Evolutionary conservation across 2,329 filamentous ascomycete species (phyloP).

Genomic region (Botrytis pseudocinerea): DNA sequence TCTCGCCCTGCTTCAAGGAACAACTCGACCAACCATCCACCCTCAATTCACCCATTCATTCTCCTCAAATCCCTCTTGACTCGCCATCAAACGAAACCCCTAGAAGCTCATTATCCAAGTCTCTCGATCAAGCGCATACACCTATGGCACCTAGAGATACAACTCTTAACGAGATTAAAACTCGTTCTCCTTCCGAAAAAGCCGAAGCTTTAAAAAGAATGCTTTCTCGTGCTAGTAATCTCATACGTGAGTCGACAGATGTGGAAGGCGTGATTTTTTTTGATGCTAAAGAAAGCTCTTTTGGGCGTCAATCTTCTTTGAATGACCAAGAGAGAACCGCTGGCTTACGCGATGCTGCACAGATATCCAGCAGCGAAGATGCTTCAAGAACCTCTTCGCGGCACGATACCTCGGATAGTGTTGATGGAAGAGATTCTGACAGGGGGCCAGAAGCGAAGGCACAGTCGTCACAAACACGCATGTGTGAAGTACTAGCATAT

Average conservation of each 20-base stretch:
- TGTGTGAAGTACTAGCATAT: conserved; percentile 35
- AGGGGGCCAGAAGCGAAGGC: neutral
- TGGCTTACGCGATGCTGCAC: neutral
- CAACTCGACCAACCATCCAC: neutral
- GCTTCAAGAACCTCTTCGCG: neutral
- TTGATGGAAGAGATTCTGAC: neutral
- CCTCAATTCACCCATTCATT: neutral
- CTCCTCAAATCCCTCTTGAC: neutral
- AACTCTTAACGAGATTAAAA: neutral
- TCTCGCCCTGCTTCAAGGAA: neutral
- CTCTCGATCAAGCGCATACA: neutral
- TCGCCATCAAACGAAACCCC: neutral
- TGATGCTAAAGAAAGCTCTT: conserved; percentile 29
- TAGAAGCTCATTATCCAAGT: no score
- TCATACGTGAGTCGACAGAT: conserved; percentile 36
- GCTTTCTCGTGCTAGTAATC: conserved; percentile 37
- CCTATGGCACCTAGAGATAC: neutral
- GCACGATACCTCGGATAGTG: neutral
- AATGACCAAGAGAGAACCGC: neutral
- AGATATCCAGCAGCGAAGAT: conserved; percentile 10
- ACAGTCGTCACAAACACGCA: neutral
- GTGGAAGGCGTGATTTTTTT: conserved; percentile 38
- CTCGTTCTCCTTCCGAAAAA: neutral
- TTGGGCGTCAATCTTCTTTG: conserved; percentile 3
- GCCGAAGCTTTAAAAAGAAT: conserved; percentile 30